Percentiles rank a stretch among this genome's conserved stretches.
phyloP scores from a whole-genome alignment of 108 stramenopile genomes.

The Nitzschia putrida region DNA sequence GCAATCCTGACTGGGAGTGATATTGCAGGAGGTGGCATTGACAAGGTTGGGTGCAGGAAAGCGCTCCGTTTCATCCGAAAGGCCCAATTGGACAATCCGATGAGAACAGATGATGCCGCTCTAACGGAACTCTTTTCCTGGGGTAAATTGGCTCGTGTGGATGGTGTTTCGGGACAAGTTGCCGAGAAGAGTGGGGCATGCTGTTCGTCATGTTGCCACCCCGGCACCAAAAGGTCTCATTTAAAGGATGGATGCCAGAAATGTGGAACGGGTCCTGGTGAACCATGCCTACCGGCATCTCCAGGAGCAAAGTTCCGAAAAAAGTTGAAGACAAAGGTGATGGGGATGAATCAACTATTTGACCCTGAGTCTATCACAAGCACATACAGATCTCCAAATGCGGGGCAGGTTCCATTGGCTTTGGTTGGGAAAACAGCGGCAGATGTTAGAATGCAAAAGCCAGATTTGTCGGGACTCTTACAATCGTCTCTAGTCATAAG shows the following conservation, averaged over 20 bases:
- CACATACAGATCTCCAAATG: conserved; percentile 69
- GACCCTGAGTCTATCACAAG: conserved; percentile 48
- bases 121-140: conserved; percentile 63
- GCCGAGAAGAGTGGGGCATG: background rate
- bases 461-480: conserved; percentile 43
- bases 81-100: conserved; percentile 55
- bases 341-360: conserved; percentile 47
- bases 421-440: conserved; percentile 29
- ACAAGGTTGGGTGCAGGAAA: conserved; percentile 71
- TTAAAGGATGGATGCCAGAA: conserved; percentile 68
- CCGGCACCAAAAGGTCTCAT: conserved; percentile 61
- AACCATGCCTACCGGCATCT: conserved; percentile 59
- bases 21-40: conserved; percentile 62
- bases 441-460: conserved; percentile 39
- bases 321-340: conserved; percentile 55
- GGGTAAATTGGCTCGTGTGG: conserved; percentile 30
- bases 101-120: conserved; percentile 44
- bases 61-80: conserved; percentile 73
- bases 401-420: conserved; percentile 54
- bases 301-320: conserved; percentile 56
- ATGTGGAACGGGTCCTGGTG: conserved; percentile 77
- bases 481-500: conserved; percentile 52
- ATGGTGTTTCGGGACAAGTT: background rate
- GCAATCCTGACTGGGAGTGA: conserved; percentile 81
- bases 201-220: conserved; percentile 65